phyloP scores from a whole-genome alignment of 768 basidiomycete species.

The Glaciozyma martinii region DNA sequence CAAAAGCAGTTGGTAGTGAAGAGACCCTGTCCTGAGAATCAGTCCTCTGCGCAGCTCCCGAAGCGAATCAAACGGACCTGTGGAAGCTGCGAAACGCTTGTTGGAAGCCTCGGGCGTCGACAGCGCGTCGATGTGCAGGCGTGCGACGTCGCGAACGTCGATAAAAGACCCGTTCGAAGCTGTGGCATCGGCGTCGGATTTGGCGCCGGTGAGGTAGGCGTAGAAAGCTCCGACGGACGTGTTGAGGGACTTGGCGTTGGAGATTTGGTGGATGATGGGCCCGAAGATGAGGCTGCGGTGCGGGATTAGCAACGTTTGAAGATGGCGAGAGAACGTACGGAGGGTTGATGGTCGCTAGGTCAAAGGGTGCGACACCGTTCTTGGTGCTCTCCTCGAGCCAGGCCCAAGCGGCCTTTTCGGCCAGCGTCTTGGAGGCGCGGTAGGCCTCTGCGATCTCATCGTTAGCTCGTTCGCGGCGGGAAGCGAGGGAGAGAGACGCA shows the following conservation, averaged over 20 bases:
- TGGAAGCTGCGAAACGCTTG: constrained; percentile 29
- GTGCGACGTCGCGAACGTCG: constrained; percentile 42
- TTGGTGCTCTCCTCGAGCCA: constrained; percentile 41
- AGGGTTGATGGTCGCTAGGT: constrained; percentile 51
- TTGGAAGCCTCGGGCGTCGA: constrained; percentile 28
- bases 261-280: constrained; percentile 41
- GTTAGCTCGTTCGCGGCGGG: constrained; percentile 4
- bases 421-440: constrained; percentile 55
- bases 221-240: constrained; percentile 33
- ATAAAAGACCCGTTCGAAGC: constrained; percentile 32
- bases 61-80: constrained; percentile 4
- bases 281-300: constrained; percentile 37
- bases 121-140: constrained; percentile 38
- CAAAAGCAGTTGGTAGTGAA: constrained; percentile 23
- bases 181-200: constrained; percentile 22
- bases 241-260: constrained; percentile 41
- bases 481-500: neutral
- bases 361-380: constrained; percentile 41
- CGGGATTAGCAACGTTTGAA: neutral
- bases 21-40: neutral
- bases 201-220: constrained; percentile 25
- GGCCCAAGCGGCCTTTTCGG: constrained; percentile 56
- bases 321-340: constrained; percentile 43
- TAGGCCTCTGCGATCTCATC: constrained; percentile 44
- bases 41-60: neutral